Evolutionary conservation across 2,329 filamentous ascomycete species (phyloP).

Genomic region (Arthrobotrys conoides): DNA sequence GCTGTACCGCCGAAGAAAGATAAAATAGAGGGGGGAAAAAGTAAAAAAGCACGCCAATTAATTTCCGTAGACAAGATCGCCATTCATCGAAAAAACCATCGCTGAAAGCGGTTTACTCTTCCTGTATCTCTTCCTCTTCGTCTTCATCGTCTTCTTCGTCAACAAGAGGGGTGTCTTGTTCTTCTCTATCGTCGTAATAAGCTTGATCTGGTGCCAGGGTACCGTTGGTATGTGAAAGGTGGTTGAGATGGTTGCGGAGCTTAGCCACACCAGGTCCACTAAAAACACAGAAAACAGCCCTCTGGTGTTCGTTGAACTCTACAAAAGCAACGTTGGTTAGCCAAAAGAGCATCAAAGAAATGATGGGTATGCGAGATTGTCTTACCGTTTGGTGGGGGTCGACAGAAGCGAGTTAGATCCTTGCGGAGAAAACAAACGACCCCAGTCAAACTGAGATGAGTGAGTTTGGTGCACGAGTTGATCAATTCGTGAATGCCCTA

Average conservation of each 20-base stretch:
- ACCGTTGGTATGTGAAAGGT: constrained; percentile 59
- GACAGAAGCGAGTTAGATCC: constrained; percentile 87
- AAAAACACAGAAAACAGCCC: constrained; percentile 97
- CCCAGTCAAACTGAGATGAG: constrained; percentile 93
- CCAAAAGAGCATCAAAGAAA: not conserved
- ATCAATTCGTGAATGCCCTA: constrained; percentile 91
- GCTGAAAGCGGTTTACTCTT: constrained; percentile 44
- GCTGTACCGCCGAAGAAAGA: not conserved
- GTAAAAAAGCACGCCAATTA: not conserved
- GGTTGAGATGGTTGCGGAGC: constrained; percentile 83
- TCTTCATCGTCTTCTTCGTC: constrained; percentile 63
- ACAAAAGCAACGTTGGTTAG: constrained; percentile 1
- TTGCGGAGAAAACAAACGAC: constrained; percentile 86
- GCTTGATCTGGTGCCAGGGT: constrained; percentile 51
- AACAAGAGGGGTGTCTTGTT: constrained; percentile 56
- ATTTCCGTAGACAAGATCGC: constrained; percentile 1
- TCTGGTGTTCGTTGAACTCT: constrained; percentile 96
- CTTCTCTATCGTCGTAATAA: constrained; percentile 63
- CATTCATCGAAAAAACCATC: not conserved
- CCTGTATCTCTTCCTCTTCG: constrained; percentile 63
- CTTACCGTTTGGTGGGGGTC: constrained; percentile 77
- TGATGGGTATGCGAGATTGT: not conserved
- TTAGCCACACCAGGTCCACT: constrained; percentile 85
- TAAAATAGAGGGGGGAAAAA: not conserved
- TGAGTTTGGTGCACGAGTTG: constrained; percentile 91